phyloP scores from a whole-genome alignment of 805 yeast genomes.

The Wickerhamomyces canadensis region DNA sequence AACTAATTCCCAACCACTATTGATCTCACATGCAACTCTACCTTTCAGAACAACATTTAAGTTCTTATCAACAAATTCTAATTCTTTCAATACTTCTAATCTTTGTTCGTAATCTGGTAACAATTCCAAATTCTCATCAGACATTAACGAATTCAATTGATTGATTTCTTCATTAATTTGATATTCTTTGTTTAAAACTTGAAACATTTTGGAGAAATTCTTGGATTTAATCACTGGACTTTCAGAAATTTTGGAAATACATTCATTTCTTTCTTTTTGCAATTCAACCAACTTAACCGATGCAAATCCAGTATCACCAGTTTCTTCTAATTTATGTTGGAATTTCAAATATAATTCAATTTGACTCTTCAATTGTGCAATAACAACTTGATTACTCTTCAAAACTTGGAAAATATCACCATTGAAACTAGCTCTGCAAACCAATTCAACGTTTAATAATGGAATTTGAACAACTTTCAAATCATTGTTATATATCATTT shows the following conservation, averaged over 20 bases:
- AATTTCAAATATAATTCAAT: conserved; percentile 30
- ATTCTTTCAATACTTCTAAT: conserved; percentile 64
- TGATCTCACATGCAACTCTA: conserved; percentile 87
- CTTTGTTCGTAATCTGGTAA: conserved; percentile 94
- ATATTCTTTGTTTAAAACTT: conserved; percentile 40
- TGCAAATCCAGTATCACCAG: conserved; percentile 33
- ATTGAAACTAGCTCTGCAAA: conserved; percentile 29
- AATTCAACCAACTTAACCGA: conserved; percentile 31
- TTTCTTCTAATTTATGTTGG: conserved; percentile 39
- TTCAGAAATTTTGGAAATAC: conserved; percentile 27
- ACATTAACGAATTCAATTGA: conserved; percentile 53
- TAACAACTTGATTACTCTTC: conserved; percentile 21
- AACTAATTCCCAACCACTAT: conserved; percentile 86
- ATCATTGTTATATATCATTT: conserved; percentile 25
- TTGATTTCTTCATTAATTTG: conserved; percentile 45
- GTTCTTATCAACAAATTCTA: conserved; percentile 73
- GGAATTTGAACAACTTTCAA: conserved; percentile 35
- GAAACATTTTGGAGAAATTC: conserved; percentile 39
- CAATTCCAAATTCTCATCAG: conserved; percentile 84
- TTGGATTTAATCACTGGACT: conserved; percentile 31
- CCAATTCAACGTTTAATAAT: conserved; percentile 35
- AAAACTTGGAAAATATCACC: conserved; percentile 9
- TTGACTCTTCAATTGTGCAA: conserved; percentile 32
- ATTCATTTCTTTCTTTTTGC: conserved; percentile 31
- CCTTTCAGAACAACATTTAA: conserved; percentile 84